phyloP scores from a whole-genome alignment of 495 filamentous ascomycete species.

The Recurvomyces mirabilis region DNA sequence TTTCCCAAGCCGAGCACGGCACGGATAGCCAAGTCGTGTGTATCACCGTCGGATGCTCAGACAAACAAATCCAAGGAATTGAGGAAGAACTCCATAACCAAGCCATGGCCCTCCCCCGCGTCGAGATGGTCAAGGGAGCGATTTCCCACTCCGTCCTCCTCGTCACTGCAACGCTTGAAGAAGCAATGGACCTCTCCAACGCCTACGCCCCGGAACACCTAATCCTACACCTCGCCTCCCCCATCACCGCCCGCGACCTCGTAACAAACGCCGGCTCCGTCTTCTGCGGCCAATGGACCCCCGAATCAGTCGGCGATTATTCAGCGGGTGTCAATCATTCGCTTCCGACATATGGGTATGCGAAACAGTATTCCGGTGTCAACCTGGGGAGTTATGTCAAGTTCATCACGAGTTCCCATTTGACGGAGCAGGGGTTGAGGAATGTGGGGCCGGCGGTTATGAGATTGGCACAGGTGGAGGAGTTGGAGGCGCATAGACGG shows the following conservation, averaged over 20 bases:
- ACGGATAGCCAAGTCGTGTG: slow-evolving; percentile 90
- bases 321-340: slow-evolving; percentile 96
- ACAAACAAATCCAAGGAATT: slow-evolving; percentile 61
- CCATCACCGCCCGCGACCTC: slow-evolving; percentile 56
- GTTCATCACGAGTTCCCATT: slow-evolving; percentile 84
- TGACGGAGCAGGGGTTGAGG: slow-evolving; percentile 71
- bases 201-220: slow-evolving; percentile 95
- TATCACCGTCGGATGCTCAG: slow-evolving; percentile 70
- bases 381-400: slow-evolving; percentile 92
- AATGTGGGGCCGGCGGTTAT: slow-evolving; percentile 84
- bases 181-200: slow-evolving; percentile 83
- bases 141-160: slow-evolving; percentile 86
- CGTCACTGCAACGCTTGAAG: slow-evolving; percentile 62
- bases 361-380: slow-evolving; percentile 95
- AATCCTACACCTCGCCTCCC: slow-evolving; percentile 74
- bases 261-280: slow-evolving; percentile 95
- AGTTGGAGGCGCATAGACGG: slow-evolving; percentile 84
- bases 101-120: slow-evolving; percentile 76
- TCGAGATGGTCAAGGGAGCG: slow-evolving; percentile 86
- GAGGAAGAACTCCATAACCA: slow-evolving; percentile 85
- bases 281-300: slow-evolving; percentile 91
- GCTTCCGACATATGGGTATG: slow-evolving; percentile 91
- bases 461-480: slow-evolving; percentile 86
- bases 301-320: slow-evolving; percentile 94
- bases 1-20: slow-evolving; percentile 94